Evolutionary conservation across 805 yeast species (phyloP).

Genomic region (Lachancea thermotolerans): DNA sequence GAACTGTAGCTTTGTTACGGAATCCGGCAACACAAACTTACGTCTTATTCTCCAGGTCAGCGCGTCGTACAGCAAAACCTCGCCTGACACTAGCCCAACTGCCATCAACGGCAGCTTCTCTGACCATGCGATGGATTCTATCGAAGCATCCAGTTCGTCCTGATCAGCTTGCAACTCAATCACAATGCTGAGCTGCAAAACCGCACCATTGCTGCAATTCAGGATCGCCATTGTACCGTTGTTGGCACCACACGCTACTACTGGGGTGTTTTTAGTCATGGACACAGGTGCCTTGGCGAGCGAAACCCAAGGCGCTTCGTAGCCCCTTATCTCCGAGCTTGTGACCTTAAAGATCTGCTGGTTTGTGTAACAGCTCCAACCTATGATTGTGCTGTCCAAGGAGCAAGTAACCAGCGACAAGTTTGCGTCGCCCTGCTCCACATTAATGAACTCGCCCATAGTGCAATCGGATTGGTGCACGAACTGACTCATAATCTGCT

Average conservation of each 20-base stretch:
- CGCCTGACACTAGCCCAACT: conserved; percentile 85
- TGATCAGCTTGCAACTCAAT: conserved; percentile 49
- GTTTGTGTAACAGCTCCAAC: conserved; percentile 84
- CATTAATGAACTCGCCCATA: conserved; percentile 65
- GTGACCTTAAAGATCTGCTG: conserved; percentile 61
- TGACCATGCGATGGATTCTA: conserved; percentile 83
- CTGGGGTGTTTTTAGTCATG: conserved; percentile 40
- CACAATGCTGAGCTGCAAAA: conserved; percentile 60
- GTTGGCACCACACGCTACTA: conserved; percentile 76
- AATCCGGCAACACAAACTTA: conserved; percentile 62
- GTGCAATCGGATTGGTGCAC: conserved; percentile 78
- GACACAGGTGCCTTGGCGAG: conserved; percentile 35
- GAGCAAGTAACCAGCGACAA: conserved; percentile 67
- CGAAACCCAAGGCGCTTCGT: conserved; percentile 86
- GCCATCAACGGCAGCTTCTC: conserved; percentile 61
- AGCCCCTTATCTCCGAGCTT: conserved; percentile 61
- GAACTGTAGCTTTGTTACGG: conserved; percentile 75
- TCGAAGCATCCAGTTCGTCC: conserved; percentile 58
- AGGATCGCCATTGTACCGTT: conserved; percentile 82
- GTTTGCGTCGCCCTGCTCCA: conserved; percentile 46
- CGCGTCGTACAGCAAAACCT: conserved; percentile 73
- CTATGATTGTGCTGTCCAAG: conserved; percentile 79
- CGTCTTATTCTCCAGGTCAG: conserved; percentile 82
- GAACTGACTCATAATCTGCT: conserved; percentile 70
- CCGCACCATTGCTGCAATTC: conserved; percentile 65